Conservation (phyloP, 2,329 filamentous ascomycete genomes). For the Trichophyton schoenleinii region DNA sequence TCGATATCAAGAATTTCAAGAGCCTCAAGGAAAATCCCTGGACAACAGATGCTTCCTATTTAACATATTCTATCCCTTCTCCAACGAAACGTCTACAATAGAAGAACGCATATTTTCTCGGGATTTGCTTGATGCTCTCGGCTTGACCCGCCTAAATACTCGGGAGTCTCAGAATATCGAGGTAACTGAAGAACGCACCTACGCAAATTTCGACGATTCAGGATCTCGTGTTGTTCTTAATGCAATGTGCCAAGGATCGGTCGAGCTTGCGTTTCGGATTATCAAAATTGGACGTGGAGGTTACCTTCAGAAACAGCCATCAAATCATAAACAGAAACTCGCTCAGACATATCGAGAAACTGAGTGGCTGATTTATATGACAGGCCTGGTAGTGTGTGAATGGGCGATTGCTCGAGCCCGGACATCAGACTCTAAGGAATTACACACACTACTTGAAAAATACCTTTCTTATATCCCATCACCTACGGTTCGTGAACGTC, state of each 20-base stretch:
- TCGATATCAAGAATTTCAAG: conserved; percentile 24
- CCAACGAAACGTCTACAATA: conserved; percentile 22
- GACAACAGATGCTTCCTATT: conserved; percentile 34
- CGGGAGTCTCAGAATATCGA: conserved; percentile 27
- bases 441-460: conserved; percentile 19
- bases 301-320: conserved; percentile 18
- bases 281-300: conserved; percentile 23
- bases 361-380: conserved; percentile 28
- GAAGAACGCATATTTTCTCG: conserved; percentile 34
- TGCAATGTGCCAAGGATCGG: conserved; percentile 31
- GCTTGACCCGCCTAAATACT: conserved; percentile 31
- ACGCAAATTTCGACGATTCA: conserved; percentile 19
- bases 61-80: conserved; percentile 33
- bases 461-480: conserved; percentile 22
- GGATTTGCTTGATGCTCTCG: conserved; percentile 31
- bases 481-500: conserved; percentile 11
- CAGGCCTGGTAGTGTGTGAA: conserved; percentile 28
- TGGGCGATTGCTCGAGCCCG: conserved; percentile 29
- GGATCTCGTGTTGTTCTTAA: conserved; percentile 28
- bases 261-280: conserved; percentile 31
- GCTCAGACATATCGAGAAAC: conserved; percentile 33
- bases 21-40: conserved; percentile 16
- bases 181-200: conserved; percentile 22
- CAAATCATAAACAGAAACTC: conserved; percentile 29
- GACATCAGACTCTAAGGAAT: conserved; percentile 18